Evolutionary conservation across 352 stramenopile species (phyloP).

Genomic region (Pythium plurisporium): DNA sequence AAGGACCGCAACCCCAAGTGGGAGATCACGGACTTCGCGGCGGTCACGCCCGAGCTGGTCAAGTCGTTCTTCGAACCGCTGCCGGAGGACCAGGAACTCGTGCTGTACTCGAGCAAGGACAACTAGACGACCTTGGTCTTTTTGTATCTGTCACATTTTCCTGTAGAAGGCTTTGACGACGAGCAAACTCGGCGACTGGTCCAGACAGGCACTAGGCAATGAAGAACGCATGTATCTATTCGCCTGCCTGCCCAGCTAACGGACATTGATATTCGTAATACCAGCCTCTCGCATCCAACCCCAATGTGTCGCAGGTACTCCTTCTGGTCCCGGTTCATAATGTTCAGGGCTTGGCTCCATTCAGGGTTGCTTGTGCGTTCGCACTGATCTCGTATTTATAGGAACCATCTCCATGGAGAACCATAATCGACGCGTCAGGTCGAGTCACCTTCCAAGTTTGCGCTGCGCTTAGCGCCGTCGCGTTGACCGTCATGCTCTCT

Average conservation of each 20-base stretch:
- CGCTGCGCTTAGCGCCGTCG: too few relatives aligned
- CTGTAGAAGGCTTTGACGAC: neutral
- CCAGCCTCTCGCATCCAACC: too few relatives aligned
- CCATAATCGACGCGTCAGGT: neutral
- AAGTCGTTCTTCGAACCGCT: slow-evolving; percentile 78
- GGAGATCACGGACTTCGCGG: slow-evolving; percentile 53
- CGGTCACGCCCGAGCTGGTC: slow-evolving; percentile 68
- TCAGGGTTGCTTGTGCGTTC: neutral
- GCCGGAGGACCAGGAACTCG: slow-evolving; percentile 67
- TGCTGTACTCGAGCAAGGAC: slow-evolving; percentile 48
- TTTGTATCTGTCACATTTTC: neutral
- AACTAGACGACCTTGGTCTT: slow-evolving; percentile 17
- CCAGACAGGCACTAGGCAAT: slow-evolving; percentile 6
- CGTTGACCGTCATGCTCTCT: slow-evolving; percentile 69
- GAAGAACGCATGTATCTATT: slow-evolving; percentile 9
- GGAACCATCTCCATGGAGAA: neutral
- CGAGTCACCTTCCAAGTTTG: too few relatives aligned
- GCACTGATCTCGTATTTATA: slow-evolving; percentile 7
- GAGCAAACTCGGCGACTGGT: neutral
- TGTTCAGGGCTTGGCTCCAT: too few relatives aligned
- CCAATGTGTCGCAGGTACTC: too few relatives aligned
- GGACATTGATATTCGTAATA: neutral
- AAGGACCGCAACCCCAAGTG: slow-evolving; percentile 94
- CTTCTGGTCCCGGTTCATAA: neutral
- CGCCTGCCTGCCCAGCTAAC: neutral